These are phyloP conservation scores for Byssothecium circinans DNA, from an alignment of 2,329 filamentous ascomycete species.

Conservation along the genomic window DNA sequence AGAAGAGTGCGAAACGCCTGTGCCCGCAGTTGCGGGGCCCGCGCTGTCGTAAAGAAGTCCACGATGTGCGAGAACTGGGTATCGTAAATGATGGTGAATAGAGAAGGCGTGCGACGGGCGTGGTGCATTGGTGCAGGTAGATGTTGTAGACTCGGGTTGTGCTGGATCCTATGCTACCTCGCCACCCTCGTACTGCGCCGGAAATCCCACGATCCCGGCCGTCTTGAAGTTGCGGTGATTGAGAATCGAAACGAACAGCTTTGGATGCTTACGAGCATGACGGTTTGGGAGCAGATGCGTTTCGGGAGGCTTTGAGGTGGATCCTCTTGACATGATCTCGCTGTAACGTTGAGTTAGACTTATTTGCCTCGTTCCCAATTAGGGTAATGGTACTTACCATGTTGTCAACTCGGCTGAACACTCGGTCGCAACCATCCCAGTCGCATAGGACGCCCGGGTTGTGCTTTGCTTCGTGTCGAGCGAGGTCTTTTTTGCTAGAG, in stretches of 20 bases:
- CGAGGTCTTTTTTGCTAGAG: constrained; percentile 64
- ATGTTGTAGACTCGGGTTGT: background rate
- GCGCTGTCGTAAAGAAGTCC: constrained; percentile 8
- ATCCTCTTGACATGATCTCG: constrained; percentile 47
- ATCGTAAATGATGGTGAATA: constrained; percentile 18
- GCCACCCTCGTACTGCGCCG: background rate
- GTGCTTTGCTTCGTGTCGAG: constrained; percentile 64
- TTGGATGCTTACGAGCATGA: constrained; percentile 14
- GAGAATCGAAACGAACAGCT: constrained; percentile 1
- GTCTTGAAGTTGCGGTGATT: constrained; percentile 1
- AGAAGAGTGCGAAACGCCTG: constrained; percentile 11
- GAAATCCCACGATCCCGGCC: background rate
- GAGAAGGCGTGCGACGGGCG: background rate
- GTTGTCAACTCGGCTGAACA: constrained; percentile 65
- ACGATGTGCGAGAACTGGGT: constrained; percentile 15
- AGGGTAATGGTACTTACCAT: constrained; percentile 50
- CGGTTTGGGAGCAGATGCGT: constrained; percentile 19
- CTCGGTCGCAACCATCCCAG: constrained; percentile 58
- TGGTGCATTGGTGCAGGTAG: background rate
- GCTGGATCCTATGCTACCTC: background rate
- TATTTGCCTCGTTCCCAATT: background rate
- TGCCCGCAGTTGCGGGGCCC: constrained; percentile 10
- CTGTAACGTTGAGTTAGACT: constrained; percentile 17
- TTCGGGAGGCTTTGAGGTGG: constrained; percentile 40
- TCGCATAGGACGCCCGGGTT: constrained; percentile 63